Evolutionary conservation across 257 asterid species (phyloP).

Genomic region (Thymus quinquecostatus): DNA sequence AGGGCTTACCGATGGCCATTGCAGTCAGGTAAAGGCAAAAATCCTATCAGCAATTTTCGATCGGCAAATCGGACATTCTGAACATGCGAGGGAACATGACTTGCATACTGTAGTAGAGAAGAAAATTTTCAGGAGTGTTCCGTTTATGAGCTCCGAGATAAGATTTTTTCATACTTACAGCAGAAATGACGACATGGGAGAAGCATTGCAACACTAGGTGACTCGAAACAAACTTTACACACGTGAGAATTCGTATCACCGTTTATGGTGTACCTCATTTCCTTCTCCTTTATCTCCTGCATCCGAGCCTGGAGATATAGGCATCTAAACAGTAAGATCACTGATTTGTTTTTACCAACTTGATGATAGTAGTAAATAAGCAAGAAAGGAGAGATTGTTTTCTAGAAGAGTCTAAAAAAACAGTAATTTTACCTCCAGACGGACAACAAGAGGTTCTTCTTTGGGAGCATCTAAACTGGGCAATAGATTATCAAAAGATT

Average conservation of each 20-base stretch:
- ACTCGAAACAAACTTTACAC: conserved; percentile 93
- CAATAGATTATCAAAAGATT: conserved; percentile 36
- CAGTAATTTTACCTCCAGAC: conserved; percentile 59
- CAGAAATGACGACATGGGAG: conserved; percentile 98
- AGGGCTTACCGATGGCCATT: not conserved
- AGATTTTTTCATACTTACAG: conserved; percentile 54
- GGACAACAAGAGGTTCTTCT: conserved; percentile 87
- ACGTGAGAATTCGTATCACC: conserved; percentile 84
- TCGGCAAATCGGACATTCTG: conserved; percentile 88
- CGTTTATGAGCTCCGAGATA: not conserved
- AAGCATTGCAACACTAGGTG: conserved; percentile 84
- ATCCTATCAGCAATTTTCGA: conserved; percentile 76
- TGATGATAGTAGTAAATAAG: not conserved
- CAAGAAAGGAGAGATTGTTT: not conserved
- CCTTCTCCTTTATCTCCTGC: conserved; percentile 94
- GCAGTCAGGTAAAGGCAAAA: conserved; percentile 68
- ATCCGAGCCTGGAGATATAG: conserved; percentile 66
- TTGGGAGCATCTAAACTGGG: conserved; percentile 49
- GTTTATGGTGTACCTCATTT: conserved; percentile 57
- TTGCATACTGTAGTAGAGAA: conserved; percentile 72
- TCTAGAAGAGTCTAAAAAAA: not conserved
- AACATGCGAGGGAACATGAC: conserved; percentile 92
- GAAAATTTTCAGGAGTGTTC: conserved; percentile 26
- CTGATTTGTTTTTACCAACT: not conserved
- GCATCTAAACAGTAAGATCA: conserved; percentile 19